Percentiles rank a stretch among this genome's conserved stretches.
These are phyloP conservation scores for Ustilago xerochloae DNA, from an alignment of 1,284 basidiomycete species.

Conservation along the genomic window DNA sequence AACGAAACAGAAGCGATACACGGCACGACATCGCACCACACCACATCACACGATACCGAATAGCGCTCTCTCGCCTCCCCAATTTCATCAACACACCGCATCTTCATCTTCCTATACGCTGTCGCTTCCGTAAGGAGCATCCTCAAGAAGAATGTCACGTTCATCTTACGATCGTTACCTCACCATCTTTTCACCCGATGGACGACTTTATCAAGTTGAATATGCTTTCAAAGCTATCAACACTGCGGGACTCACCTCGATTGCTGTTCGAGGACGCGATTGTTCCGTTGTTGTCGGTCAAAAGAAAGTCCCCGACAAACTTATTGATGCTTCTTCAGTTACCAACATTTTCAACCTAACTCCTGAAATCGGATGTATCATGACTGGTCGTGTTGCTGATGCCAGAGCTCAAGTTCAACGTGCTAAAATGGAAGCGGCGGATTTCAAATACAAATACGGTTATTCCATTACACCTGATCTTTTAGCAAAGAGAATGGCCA, in stretches of 20 bases:
- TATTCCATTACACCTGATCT: conserved; percentile 97
- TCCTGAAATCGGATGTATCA: conserved; percentile 94
- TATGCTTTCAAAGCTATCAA: conserved; percentile 99
- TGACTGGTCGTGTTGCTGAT: conserved; percentile 95
- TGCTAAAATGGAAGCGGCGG: conserved; percentile 89
- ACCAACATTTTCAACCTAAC: conserved; percentile 97
- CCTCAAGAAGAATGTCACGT: conserved; percentile 58
- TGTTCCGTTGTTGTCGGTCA: conserved; percentile 95
- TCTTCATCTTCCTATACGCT: not conserved
- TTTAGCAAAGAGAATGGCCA: conserved; percentile 91
- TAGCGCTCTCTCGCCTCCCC: not conserved
- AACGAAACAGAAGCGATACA: too few relatives aligned
- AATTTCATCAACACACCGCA: not conserved
- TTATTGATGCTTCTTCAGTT: conserved; percentile 92
- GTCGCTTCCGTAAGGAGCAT: not conserved
- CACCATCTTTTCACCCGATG: conserved; percentile 68
- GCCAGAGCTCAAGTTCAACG: conserved; percentile 89
- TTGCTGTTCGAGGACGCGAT: conserved; percentile 92
- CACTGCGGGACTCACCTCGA: conserved; percentile 91
- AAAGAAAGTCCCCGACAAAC: conserved; percentile 98
- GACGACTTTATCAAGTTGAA: conserved; percentile 67
- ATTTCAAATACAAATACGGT: conserved; percentile 93
- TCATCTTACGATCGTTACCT: conserved; percentile 67
- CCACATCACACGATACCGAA: not conserved
- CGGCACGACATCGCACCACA: not conserved